These are phyloP conservation scores for Aristolochia californica DNA, from an alignment of 164 flowering plant species.

Conservation along the genomic window DNA sequence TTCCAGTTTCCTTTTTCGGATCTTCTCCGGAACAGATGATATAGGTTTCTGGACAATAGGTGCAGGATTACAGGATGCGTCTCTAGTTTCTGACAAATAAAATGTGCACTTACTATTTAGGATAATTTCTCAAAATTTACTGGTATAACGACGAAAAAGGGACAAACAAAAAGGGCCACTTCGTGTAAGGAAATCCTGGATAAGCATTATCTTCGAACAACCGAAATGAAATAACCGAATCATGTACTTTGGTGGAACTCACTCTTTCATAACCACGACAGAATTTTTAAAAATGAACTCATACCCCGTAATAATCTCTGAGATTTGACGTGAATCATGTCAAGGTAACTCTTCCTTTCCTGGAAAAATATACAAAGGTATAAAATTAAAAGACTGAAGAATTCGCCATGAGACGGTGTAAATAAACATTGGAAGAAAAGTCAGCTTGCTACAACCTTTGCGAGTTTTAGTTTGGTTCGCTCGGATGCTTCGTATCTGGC, in stretches of 20 bases:
- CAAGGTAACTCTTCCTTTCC: constrained; percentile 48
- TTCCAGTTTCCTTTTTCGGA: constrained; percentile 65
- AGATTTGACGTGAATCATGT: constrained; percentile 60
- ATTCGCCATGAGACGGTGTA: not conserved
- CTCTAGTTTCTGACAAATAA: constrained; percentile 49
- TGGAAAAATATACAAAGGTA: constrained; percentile 12
- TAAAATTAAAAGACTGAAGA: not conserved
- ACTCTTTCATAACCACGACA: too few relatives aligned
- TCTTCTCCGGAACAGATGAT: constrained; percentile 75
- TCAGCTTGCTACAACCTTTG: constrained; percentile 30
- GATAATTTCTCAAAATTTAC: not conserved
- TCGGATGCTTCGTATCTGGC: constrained; percentile 15
- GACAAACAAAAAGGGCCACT: too few relatives aligned
- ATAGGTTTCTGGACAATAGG: constrained; percentile 66
- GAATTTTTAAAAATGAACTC: too few relatives aligned
- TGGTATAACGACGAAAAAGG: not conserved
- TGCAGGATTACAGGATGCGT: constrained; percentile 58
- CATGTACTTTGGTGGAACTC: too few relatives aligned
- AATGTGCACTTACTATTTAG: not conserved
- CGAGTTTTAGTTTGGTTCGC: constrained; percentile 24
- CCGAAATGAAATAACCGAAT: too few relatives aligned
- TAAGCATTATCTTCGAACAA: too few relatives aligned
- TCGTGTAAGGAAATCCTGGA: not conserved
- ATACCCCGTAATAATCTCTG: constrained; percentile 82
- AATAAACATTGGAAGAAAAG: not conserved